These are phyloP conservation scores for Striga hermonthica DNA, from an alignment of 305 asterid species.

Conservation along the genomic window DNA sequence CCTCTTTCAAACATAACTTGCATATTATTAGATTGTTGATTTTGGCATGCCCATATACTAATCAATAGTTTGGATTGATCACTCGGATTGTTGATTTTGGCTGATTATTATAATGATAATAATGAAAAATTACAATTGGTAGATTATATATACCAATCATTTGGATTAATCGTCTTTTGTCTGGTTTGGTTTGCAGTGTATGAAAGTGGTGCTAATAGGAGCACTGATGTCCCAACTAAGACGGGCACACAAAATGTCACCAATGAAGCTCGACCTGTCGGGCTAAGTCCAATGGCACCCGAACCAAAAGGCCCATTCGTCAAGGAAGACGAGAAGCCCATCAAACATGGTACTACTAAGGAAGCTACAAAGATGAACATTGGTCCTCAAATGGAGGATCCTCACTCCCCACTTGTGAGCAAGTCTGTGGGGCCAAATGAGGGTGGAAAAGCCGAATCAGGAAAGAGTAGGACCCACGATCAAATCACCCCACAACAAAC, in stretches of 20 bases:
- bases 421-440: too few species aligned
- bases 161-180: not conserved
- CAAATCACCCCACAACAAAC: slow-evolving; percentile 33
- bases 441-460: slow-evolving; percentile 9
- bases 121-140: too few species aligned
- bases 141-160: too few species aligned
- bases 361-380: slow-evolving; percentile 10
- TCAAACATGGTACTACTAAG: not conserved
- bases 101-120: too few species aligned
- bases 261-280: not conserved
- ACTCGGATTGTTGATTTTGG: not conserved
- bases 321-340: not conserved
- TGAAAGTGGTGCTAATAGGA: slow-evolving; percentile 38
- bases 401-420: slow-evolving; percentile 34
- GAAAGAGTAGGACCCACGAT: slow-evolving; percentile 44
- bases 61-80: too few species aligned
- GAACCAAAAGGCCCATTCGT: not conserved
- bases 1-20: too few species aligned
- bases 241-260: slow-evolving; percentile 18
- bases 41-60: too few species aligned
- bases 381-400: slow-evolving; percentile 34
- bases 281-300: not conserved
- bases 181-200: too few species aligned
- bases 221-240: slow-evolving; percentile 32
- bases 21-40: too few species aligned